Evolutionary conservation across 192 early-diverging fungal genomes (phyloP), one percentile per base, ranked within the genome.

Genomic region (Fimicolochytrium jonesii): DNA sequence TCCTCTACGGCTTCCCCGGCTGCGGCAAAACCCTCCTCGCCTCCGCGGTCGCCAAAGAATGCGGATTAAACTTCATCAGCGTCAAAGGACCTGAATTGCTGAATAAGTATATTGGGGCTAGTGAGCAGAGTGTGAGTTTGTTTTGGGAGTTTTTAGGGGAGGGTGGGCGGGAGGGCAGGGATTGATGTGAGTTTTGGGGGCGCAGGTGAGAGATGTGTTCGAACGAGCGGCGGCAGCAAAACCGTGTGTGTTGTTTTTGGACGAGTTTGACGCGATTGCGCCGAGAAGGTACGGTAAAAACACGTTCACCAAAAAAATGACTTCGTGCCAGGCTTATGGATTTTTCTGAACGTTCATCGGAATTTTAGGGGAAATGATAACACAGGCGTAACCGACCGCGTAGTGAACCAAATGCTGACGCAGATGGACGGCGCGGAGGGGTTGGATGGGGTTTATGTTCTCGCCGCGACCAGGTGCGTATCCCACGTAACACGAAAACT

Each of bases 401-500:
- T 99, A 0, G 96, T 99, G 18, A 99, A 99, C 72, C 96, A 99
- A 72, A 88, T 99, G 78, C 61, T 99, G 67, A 99, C 96, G 4
- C 89, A 93, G 65, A 95, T 99, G 92, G 96, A 99, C 69, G 96
- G 96, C 61, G 96, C 96, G 0, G 94, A 99, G 72, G 93, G 93
- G 0, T 70, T 97, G 11, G 85, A 88, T 36, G 96, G 96, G 33
- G 96, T 99, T 1, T 99, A 95, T 67, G 94, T 99, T 15, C 72
- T 99, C 53, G 96, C 92, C 6, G 96, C 96, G 0, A 97, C 92
- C 20, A 86, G 86, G 83, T 81, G 65, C 58, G 36, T 11, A n/a
- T n/a, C n/a, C n/a, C n/a, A n/a, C n/a, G n/a, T n/a, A n/a, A 20
- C 6, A 20, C 9, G 37, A 41, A n/a, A 62, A 32, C 44, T 55